Evolutionary conservation across 1,284 basidiomycete species (phyloP).

Genomic region (Pholiota adiposa): DNA sequence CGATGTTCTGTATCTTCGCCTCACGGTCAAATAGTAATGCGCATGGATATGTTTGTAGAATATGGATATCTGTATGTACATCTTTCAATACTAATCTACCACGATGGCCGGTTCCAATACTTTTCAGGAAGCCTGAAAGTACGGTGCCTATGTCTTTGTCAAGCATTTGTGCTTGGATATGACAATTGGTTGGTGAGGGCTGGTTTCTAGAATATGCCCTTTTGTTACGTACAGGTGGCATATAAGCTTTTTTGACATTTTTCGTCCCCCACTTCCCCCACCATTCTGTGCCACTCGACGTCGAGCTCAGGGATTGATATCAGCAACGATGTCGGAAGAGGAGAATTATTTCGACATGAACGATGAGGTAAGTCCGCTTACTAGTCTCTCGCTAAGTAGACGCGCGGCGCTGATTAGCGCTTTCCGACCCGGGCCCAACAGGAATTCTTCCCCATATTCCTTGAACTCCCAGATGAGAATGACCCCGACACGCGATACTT

Average conservation of each 20-base stretch:
- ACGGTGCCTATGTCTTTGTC: too few relatives aligned
- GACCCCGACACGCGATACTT: constrained; percentile 22
- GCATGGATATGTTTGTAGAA: constrained; percentile 5
- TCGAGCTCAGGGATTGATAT: not conserved
- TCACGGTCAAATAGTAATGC: not conserved
- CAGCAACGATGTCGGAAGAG: constrained; percentile 1
- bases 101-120: not conserved
- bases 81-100: constrained; percentile 4
- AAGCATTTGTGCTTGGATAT: not conserved
- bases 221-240: not conserved
- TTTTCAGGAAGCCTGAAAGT: too few relatives aligned
- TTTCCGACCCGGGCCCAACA: constrained; percentile 2
- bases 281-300: not conserved
- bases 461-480: constrained; percentile 23
- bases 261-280: not conserved
- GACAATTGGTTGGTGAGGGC: too few relatives aligned
- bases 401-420: not conserved
- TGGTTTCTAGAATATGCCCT: not conserved
- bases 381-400: not conserved
- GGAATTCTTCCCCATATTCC: constrained; percentile 28
- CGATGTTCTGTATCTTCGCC: not conserved
- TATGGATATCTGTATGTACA: constrained; percentile 7
- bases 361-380: constrained; percentile 3
- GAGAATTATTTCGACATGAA: constrained; percentile 3
- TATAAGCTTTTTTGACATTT: not conserved